These are phyloP conservation scores for Lachancea thermotolerans DNA, from an alignment of 805 yeast genomes.

Conservation along the genomic window DNA sequence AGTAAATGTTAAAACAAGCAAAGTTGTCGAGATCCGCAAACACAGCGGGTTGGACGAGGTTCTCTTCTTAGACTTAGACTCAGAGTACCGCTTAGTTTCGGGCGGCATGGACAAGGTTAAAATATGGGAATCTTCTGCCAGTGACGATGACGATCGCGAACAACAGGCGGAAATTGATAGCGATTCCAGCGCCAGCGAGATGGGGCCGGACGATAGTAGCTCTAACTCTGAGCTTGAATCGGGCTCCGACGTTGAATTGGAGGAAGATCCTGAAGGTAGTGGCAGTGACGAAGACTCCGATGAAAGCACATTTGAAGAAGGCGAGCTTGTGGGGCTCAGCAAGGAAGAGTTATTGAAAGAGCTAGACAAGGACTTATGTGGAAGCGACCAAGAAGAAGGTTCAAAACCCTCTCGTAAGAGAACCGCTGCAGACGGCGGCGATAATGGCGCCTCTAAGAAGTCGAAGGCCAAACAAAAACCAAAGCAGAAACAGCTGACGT, in stretches of 20 bases:
- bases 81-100: conserved; percentile 67
- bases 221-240: too few relatives aligned
- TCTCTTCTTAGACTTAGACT: conserved; percentile 68
- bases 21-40: conserved; percentile 54
- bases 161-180: conserved; percentile 9
- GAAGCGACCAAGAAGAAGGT: conserved; percentile 12
- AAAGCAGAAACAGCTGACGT: conserved; percentile 33
- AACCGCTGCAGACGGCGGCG: conserved; percentile 7
- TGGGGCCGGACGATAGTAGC: too few relatives aligned
- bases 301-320: conserved; percentile 4
- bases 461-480: conserved; percentile 22
- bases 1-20: conserved; percentile 58
- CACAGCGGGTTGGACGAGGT: conserved; percentile 75
- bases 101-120: conserved; percentile 79
- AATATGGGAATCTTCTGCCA: conserved; percentile 54
- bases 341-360: conserved; percentile 30
- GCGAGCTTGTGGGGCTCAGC: conserved; percentile 17
- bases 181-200: neutral
- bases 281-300: neutral
- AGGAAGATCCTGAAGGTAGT: neutral
- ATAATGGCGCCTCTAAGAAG: conserved; percentile 18
- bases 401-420: conserved; percentile 12
- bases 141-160: conserved; percentile 27
- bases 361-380: conserved; percentile 24
- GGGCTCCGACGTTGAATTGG: conserved; percentile 8